Conservation (phyloP, 495 filamentous ascomycete genomes). For the Xylaria intraflava region DNA sequence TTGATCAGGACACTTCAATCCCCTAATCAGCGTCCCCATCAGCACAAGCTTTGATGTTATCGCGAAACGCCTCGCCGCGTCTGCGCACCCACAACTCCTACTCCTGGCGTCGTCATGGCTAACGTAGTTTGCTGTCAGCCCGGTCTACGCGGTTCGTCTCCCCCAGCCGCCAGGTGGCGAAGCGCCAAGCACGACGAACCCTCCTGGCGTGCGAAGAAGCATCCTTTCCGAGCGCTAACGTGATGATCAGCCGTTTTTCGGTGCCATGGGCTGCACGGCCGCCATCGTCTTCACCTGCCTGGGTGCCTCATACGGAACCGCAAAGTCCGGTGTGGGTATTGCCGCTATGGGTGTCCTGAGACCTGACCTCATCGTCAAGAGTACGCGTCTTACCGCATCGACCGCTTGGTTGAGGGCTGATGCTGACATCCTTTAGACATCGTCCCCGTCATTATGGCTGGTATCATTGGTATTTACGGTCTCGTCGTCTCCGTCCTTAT, state of each 20-base stretch:
- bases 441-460: slow-evolving; percentile 99
- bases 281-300: slow-evolving; percentile 99
- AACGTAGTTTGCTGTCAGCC: slow-evolving; percentile 48
- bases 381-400: slow-evolving; percentile 49
- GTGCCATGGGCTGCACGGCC: slow-evolving; percentile 97
- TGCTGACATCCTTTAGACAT: slow-evolving; percentile 61
- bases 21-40: slow-evolving; percentile 11
- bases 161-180: slow-evolving; percentile 15
- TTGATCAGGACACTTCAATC: slow-evolving; percentile 12
- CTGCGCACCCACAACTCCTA: slow-evolving; percentile 20
- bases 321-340: slow-evolving; percentile 98
- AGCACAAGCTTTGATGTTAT: slow-evolving; percentile 6
- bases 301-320: slow-evolving; percentile 95
- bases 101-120: not conserved
- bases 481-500: slow-evolving; percentile 97
- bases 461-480: slow-evolving; percentile 99
- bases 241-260: slow-evolving; percentile 82
- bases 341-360: slow-evolving; percentile 95
- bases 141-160: slow-evolving; percentile 95
- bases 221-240: slow-evolving; percentile 5
- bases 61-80: slow-evolving; percentile 5
- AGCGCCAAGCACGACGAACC: slow-evolving; percentile 3
- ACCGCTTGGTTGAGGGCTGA: not conserved
- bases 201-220: not conserved
- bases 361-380: slow-evolving; percentile 98